Base-by-base conservation (phyloP, 208 protist species). In the Leishmania gerbilli region DNA sequence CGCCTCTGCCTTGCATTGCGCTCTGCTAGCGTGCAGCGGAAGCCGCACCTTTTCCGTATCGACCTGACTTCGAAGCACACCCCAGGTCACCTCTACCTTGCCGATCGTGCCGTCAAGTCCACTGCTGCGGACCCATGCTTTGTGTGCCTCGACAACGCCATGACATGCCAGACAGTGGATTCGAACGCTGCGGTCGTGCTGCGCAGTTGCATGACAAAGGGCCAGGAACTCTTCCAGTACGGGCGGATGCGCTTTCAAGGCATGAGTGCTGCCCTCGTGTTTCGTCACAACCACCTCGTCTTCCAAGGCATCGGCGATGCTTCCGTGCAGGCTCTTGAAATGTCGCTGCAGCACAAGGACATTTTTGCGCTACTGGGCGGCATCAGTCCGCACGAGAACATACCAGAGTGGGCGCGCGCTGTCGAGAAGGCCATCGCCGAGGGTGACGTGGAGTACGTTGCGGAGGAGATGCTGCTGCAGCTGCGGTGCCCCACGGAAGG, bases 91-190 rank as follows among this genome's bases (percentile, higher is more conserved):
- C 88, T 96, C 1, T 88, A 87, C 81, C 92, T 96, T 72, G 90
- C 91, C 19, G 91, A 96, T 76, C 90, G 93, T 69, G 93, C 93
- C 0, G 93, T 95, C 47, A 96, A 96, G 80, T 84, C 89, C 19
- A 90, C 85, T 21, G 68, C 79, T 17, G 42, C 77, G 37, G 81
- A 84, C 1, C 89, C 85, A 19, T 86, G 81, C 56, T 95, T 96
- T 80, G 76, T 92, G 55, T 96, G 93, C 82, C 86, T 87, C 37
- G 82, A 89, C 40, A 76, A 80, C 58, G 53, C 88, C 19, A 84
- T 95, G 69, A 76, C 87, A 34, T 93, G 90, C 81, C 80, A 87
- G 49, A 81, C 82, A 9, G 68, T 68, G 2, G 69, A 82, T 51
- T 80, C 88, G 53, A 88, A 86, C 45, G 90, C 85, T 6, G 87